Conservation (phyloP, 2,329 filamentous ascomycete genomes). For the Claviceps cyperi region DNA sequence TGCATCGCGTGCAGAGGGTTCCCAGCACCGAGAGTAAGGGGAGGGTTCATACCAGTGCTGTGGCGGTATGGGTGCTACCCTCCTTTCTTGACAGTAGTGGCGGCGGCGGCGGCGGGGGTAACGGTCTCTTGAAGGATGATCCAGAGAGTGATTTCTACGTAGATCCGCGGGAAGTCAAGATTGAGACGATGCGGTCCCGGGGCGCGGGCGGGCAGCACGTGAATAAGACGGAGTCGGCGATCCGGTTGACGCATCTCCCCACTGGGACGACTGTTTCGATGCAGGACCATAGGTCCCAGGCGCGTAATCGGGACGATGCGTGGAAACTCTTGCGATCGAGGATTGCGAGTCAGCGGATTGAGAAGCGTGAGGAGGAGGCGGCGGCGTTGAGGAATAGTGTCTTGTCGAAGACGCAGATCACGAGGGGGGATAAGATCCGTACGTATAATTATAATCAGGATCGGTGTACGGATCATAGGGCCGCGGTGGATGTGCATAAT, state of each 20-base stretch:
- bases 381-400: slow-evolving; percentile 61
- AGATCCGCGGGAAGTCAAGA: slow-evolving; percentile 64
- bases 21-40: slow-evolving; percentile 85
- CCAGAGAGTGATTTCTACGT: slow-evolving; percentile 88
- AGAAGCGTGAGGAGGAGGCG: slow-evolving; percentile 72
- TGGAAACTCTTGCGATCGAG: slow-evolving; percentile 75
- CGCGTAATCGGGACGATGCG: slow-evolving; percentile 73
- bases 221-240: slow-evolving; percentile 94
- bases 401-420: slow-evolving; percentile 67
- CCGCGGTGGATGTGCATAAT: slow-evolving; percentile 65
- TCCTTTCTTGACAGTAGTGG: slow-evolving; percentile 50
- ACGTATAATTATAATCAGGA: slow-evolving; percentile 73
- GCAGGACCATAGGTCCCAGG: slow-evolving; percentile 85
- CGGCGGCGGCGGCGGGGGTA: slow-evolving; percentile 4
- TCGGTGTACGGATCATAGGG: slow-evolving; percentile 78
- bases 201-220: slow-evolving; percentile 96
- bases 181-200: slow-evolving; percentile 81
- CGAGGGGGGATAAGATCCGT: slow-evolving; percentile 81
- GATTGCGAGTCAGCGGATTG: slow-evolving; percentile 64
- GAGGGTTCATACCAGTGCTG: slow-evolving; percentile 84
- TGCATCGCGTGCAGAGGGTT: slow-evolving; percentile 88
- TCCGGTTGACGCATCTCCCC: slow-evolving; percentile 80
- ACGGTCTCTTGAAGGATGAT: slow-evolving; percentile 52
- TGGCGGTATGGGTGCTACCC: slow-evolving; percentile 82
- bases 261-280: slow-evolving; percentile 79